phyloP scores from a whole-genome alignment of 305 asterid species.

The Plantago lanceolata region DNA sequence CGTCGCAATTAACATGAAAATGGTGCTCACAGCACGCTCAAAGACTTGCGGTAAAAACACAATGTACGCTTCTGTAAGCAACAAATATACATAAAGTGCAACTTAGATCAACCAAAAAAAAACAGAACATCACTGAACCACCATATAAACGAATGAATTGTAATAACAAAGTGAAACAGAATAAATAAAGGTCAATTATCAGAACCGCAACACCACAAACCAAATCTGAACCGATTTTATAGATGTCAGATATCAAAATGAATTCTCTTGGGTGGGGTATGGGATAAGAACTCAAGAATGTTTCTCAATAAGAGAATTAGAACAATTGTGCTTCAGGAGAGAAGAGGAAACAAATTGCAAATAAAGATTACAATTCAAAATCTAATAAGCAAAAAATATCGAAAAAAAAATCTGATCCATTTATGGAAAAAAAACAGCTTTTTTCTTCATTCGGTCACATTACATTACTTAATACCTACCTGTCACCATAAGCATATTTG shows the following conservation, averaged over 20 bases:
- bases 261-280: neutral
- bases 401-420: neutral
- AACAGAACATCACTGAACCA: neutral
- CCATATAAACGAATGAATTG: neutral
- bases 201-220: neutral
- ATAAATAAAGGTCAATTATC: neutral
- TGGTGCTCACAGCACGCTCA: neutral
- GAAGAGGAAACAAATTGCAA: neutral
- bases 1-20: neutral
- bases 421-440: neutral
- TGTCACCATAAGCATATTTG: neutral
- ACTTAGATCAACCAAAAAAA: neutral
- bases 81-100: neutral
- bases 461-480: slow-evolving; percentile 6
- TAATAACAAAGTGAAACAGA: neutral
- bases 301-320: neutral
- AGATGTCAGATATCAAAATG: neutral
- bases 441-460: neutral
- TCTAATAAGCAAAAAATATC: neutral
- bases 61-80: neutral
- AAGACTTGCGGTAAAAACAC: neutral
- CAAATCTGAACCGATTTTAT: neutral
- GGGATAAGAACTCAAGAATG: neutral
- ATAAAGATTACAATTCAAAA: neutral
- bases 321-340: neutral